Base-by-base conservation (phyloP, 495 filamentous ascomycete species). In the Tricharina praecox region DNA sequence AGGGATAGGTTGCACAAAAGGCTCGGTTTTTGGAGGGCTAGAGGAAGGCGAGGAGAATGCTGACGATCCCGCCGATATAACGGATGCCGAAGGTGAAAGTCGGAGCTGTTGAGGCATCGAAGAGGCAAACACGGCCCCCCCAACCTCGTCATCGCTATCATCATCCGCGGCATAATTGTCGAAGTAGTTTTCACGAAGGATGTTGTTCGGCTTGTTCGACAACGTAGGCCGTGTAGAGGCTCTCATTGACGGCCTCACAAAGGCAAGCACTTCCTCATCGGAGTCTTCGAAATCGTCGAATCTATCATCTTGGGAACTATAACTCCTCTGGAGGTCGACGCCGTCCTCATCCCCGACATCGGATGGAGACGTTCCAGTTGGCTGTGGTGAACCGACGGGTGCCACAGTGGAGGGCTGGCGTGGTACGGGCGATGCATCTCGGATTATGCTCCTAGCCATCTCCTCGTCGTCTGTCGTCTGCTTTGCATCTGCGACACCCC, bases 221-320 rank as follows among this genome's bases (percentile, higher is more conserved):
- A 41, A 48, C 18, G 16, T n/a, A 8, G 9, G 32, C 15, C 33
- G 13, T 19, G 4, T 34, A 19, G 36, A 43, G 28, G 36, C 34
- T 45, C 28, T 37, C 32, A 47, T 20, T 15, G 38, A 45, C 11
- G 41, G 40, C 11, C 55, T 51, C 10, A 56, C 57, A 36, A 60
- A 59, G 10, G 55, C 57, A 19, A 60, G 52, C 13, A 59, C 55
- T 23, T 59, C 57, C 15, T 59, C 56, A n/a, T 51, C 46, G 8
- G 51, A 59, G 33, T 55, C 55, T 38, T 58, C 51, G 47, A 46
- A 52, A 19, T 59, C 55, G 26, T 40, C 40, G 23, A 58, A 58
- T 15, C 37, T 48, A 15, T 58, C 55, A 16, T 35, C 47, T 24
- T 47, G 54, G 13, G 13, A 13, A 43, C 26, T n/a, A 16, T 15